Base-by-base conservation (phyloP, 176 grass and related monocot species). In the Bolboschoenus planiculmis region DNA sequence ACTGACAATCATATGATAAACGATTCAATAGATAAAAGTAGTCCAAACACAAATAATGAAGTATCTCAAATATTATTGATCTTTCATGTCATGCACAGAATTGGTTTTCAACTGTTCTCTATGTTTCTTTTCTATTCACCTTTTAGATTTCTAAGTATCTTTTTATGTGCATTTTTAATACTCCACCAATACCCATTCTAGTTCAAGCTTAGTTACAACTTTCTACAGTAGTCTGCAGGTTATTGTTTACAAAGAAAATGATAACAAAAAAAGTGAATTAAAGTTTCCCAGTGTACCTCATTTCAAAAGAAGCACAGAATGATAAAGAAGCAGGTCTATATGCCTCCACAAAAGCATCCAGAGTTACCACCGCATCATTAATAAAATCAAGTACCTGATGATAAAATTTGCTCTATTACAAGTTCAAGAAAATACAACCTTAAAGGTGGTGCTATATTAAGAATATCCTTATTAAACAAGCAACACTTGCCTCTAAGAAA, bases 381-480 rank as follows among this genome's bases (percentile, higher is more conserved):
- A 95, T 72, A 87, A 98, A 98, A 88, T 98, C 92, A 88, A 98
- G 71, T 51, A 95, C 92, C 95, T 98, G 86, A 78, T 23, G 24
- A 57, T 24, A 57, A 58, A 86, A 86, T 63, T 88, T 73, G 72
- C 65, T 51, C 36, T 89, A 16, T 83, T 24, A 82, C 74, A 47
- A 82, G 51, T 67, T 35, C 56, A 61, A 35, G 15, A 57, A 68
- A 58, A 40, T 15, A 57, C 24, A 75, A 57, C n/a, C 1, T 75
- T 70, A 85, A 37, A 29, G 7, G 78, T 56, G 34, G 9, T 15
- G 39, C 46, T 63, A 84, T 47, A 82, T 44, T 20, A 42, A 53
- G 43, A 36, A 87, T 54, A 64, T 65, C 33, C 58, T 50, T 84
- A 83, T 64, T 78, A 81, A 84, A 3, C 46, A 78, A 51, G 72